Evolutionary conservation across 495 filamentous ascomycete species (phyloP).

Genomic region (Podospora pseudoanserina): DNA sequence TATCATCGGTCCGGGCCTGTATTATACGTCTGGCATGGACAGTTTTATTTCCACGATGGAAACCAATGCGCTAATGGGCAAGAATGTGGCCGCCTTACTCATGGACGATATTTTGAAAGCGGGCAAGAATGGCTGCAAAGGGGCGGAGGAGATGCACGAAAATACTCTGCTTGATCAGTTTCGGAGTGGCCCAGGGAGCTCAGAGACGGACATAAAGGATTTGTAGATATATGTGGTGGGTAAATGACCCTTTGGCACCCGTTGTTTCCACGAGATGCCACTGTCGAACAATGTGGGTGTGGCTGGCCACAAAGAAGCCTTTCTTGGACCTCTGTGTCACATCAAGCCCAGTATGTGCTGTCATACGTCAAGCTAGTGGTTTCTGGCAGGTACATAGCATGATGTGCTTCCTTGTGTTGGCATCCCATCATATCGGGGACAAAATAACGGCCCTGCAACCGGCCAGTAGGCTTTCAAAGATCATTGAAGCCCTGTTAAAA

Average conservation of each 20-base stretch:
- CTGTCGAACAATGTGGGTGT: no score
- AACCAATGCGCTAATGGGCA: conserved; percentile 92
- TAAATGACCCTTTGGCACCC: no score
- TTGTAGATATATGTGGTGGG: neutral
- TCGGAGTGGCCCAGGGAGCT: neutral
- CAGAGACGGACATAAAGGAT: neutral
- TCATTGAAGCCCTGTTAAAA: no score
- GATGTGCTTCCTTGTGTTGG: neutral
- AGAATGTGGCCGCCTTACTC: conserved; percentile 82
- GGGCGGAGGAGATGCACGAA: neutral
- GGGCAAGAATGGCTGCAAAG: conserved; percentile 4
- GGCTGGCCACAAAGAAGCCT: neutral
- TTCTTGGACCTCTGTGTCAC: neutral
- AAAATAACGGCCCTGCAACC: no score
- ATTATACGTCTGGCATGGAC: conserved; percentile 93
- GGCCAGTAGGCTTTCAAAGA: no score
- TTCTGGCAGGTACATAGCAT: neutral
- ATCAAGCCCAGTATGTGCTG: neutral
- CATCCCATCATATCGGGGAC: neutral
- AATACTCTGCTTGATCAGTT: neutral
- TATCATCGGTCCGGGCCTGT: conserved; percentile 62
- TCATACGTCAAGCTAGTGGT: neutral
- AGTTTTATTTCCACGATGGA: conserved; percentile 98
- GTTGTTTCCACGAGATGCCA: no score
- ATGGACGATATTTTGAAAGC: conserved; percentile 49